Conservation (phyloP, 129 eudicot genomes). For the Helianthus annuus region HanXRQr2.0-SUNRISE NC_035438.2:14000521-14001020, state of each 20-base stretch:
- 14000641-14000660: constrained; percentile 57
- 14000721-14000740: constrained; percentile 33
- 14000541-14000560: constrained; percentile 73
- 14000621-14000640: constrained; percentile 52
- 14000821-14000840: constrained; percentile 53
- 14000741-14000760: constrained; percentile 51
- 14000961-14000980: constrained; percentile 68
- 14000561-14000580: constrained; percentile 50
- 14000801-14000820: constrained; percentile 38
- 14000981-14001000: constrained; percentile 57
- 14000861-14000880: constrained; percentile 64
- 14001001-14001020: constrained; percentile 57
- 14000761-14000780: constrained; percentile 51
- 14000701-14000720: constrained; percentile 50
- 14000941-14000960: constrained; percentile 59
- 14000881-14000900: constrained; percentile 40
- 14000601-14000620: constrained; percentile 41
- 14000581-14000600: constrained; percentile 52
- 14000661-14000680: constrained; percentile 59
- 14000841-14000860: constrained; percentile 58
- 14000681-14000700: constrained; percentile 31
- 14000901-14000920: constrained; percentile 48
- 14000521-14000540: constrained; percentile 44
- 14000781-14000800: constrained; percentile 46
- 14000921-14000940: constrained; percentile 37